Evolutionary conservation across 1,139 yeast species (phyloP), one percentile per base, ranked within the genome.

Genomic region (Geotrichum europaeum): DNA sequence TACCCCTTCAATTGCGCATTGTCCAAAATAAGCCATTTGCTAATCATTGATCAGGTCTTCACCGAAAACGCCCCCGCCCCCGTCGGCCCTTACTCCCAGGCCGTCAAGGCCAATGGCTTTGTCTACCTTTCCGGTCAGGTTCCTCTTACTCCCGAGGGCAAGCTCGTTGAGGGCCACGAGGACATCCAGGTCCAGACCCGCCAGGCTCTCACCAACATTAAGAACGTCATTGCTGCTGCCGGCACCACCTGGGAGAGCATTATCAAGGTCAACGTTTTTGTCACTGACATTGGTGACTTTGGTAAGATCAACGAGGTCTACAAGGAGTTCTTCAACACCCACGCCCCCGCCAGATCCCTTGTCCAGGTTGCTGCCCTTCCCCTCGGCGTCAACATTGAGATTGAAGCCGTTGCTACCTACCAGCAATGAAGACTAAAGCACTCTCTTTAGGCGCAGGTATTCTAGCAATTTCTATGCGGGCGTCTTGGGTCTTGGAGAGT

Each of bases 291-390:
- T 86, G 78, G 79, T 69, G 84, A 87, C 74, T 92, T 91, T 71
- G 87, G 82, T 63, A 87, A 84, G 67, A 89, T 92, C 79, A 92
- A 92, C 77, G 81, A 81, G 67, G 94, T 89, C 59, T 92, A 91
- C 76, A 85, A 83, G 65, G 86, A 87, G 75, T 88, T 87, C 77
- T 91, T 92, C 79, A 79, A 74, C 73, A 81, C 79, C 62, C 96
- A 89, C 79, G 88, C 87, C 77, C 97, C 98, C 60, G 97, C 97
- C 49, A 88, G 98, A 81, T 88, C 96, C 1, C 90, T 96, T 80
- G 96, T 91, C 67, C 96, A 96, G 53, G 97, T 90, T 66, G 85
- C 84, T 74, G 84, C 84, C 65, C 84, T 91, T 72, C 98, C 98
- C 64, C 83, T 91, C 73, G 89, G 90, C 62, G 89, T 85, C 63